phyloP scores from a whole-genome alignment of 1,284 basidiomycete genomes.

The Retiboletus flavoniger region DNA sequence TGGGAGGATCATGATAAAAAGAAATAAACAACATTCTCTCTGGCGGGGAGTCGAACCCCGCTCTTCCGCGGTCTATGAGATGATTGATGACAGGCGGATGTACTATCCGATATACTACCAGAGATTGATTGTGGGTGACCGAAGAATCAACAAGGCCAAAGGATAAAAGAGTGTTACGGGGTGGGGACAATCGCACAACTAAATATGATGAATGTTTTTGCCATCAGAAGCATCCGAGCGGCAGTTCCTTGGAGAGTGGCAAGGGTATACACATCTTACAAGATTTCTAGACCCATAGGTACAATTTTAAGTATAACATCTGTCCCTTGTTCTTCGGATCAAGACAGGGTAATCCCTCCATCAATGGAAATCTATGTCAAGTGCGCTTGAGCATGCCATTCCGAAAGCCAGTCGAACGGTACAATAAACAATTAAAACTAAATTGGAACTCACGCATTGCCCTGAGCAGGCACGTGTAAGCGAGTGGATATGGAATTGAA shows the following conservation, averaged over 20 bases:
- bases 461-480: not conserved
- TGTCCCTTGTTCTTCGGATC: not conserved
- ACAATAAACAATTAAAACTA: not conserved
- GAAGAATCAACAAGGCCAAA: too few species aligned
- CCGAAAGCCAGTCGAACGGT: not conserved
- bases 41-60: conserved; percentile 47
- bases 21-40: conserved; percentile 27
- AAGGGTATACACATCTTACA: too few species aligned
- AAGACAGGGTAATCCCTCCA: conserved; percentile 13
- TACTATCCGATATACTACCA: conserved; percentile 48
- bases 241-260: not conserved
- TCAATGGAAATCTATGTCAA: conserved; percentile 2
- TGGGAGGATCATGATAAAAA: too few species aligned
- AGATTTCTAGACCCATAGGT: too few species aligned
- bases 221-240: not conserved
- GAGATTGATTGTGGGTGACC: conserved; percentile 23
- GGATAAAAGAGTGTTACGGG: too few species aligned
- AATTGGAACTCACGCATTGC: conserved; percentile 15
- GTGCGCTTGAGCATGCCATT: not conserved
- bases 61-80: conserved; percentile 34
- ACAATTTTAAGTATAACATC: not conserved
- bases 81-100: conserved; percentile 40
- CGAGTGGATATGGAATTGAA: not conserved
- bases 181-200: too few species aligned
- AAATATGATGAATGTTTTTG: not conserved